A percentile compares a stretch with the other conserved stretches of the same genome.
phyloP scores from a whole-genome alignment of 179 eudicot species.

The Drosera spatulata region DNA sequence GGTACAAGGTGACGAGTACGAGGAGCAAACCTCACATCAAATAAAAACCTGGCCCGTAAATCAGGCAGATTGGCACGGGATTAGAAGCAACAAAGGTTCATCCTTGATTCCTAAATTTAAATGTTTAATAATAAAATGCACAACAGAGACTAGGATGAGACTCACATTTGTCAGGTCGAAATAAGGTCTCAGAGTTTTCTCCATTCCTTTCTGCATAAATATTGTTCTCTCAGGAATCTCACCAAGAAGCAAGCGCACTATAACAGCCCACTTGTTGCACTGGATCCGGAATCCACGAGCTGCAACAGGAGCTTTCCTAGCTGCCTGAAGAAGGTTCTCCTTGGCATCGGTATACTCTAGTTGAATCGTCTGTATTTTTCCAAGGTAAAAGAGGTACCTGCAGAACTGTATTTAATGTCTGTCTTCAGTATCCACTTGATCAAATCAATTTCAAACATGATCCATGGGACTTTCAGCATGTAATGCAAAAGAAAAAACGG shows the following conservation, averaged over 20 bases:
- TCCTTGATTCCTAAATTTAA: neutral
- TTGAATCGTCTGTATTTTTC: constrained; percentile 91
- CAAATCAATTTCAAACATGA: constrained; percentile 31
- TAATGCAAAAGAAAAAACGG: too few species aligned
- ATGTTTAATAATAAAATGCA: neutral
- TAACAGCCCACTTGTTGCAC: constrained; percentile 97
- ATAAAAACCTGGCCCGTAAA: too few species aligned
- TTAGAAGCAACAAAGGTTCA: neutral
- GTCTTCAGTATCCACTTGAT: constrained; percentile 20
- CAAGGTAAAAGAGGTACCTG: constrained; percentile 85
- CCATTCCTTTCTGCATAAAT: constrained; percentile 98
- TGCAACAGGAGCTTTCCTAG: constrained; percentile 83
- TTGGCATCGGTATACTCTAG: constrained; percentile 96
- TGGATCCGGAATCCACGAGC: constrained; percentile 93
- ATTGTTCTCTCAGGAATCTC: constrained; percentile 96
- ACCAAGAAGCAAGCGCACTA: constrained; percentile 75
- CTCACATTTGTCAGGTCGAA: constrained; percentile 97
- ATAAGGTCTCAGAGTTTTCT: constrained; percentile 82
- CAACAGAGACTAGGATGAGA: neutral
- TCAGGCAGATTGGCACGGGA: neutral
- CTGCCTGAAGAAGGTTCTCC: constrained; percentile 93
- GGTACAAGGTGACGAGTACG: too few species aligned
- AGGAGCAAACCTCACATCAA: too few species aligned
- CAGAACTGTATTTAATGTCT: constrained; percentile 7
- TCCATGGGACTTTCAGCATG: too few species aligned